A percentile compares a stretch with the other conserved stretches of the same genome.
Conservation (phyloP, 2,329 filamentous ascomycete genomes). For the Cladophialophora carrionii region DNA sequence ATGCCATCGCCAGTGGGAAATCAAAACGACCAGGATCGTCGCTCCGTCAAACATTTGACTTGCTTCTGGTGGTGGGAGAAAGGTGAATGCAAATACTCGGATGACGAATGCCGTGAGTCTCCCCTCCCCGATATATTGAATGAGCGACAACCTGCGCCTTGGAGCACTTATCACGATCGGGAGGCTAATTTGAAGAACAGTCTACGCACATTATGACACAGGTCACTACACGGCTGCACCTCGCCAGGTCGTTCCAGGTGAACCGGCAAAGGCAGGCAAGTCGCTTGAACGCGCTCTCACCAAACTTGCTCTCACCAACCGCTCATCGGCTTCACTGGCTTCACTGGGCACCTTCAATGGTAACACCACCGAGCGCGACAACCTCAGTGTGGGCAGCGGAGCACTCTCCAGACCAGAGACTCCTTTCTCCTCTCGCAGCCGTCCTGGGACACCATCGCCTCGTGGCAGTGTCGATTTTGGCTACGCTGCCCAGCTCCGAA, state of each 20-base stretch:
- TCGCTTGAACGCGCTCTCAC: slow-evolving; percentile 34
- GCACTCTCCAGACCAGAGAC: slow-evolving; percentile 18
- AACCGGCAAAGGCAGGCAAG: slow-evolving; percentile 37
- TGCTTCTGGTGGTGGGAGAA: slow-evolving; percentile 42
- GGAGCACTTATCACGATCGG: not conserved
- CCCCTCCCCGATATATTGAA: not conserved
- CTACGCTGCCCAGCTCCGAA: slow-evolving; percentile 19
- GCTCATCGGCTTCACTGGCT: slow-evolving; percentile 24
- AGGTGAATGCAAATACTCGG: slow-evolving; percentile 38
- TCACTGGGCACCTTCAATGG: slow-evolving; percentile 6
- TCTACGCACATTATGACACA: slow-evolving; percentile 42
- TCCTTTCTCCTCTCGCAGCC: slow-evolving; percentile 12
- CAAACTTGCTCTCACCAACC: slow-evolving; percentile 28
- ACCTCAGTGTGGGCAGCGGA: slow-evolving; percentile 3
- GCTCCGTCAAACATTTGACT: slow-evolving; percentile 41
- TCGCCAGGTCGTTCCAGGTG: slow-evolving; percentile 29
- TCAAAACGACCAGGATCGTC: slow-evolving; percentile 17
- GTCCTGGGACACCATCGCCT: slow-evolving; percentile 20
- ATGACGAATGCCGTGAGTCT: slow-evolving; percentile 37
- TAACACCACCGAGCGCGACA: slow-evolving; percentile 2
- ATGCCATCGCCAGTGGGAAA: slow-evolving; percentile 7
- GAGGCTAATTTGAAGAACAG: not conserved
- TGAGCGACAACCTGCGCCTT: not conserved
- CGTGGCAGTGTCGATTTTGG: slow-evolving; percentile 23
- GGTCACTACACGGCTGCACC: slow-evolving; percentile 34